phyloP scores from a whole-genome alignment of 768 basidiomycete species.

The Mycena venus region DNA sequence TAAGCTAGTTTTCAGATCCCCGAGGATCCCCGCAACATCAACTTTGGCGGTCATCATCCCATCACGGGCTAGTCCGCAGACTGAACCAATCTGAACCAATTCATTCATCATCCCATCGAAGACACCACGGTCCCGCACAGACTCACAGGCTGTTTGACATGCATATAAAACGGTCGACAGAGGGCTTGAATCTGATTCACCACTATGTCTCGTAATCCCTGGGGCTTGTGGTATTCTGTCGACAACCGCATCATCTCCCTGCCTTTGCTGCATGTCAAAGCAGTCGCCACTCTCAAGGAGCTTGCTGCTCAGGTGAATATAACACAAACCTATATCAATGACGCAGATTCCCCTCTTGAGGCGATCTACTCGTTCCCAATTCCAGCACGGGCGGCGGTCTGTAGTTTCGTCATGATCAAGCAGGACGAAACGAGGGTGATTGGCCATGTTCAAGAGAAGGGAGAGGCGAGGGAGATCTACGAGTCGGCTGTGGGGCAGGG shows the following conservation, averaged over 20 bases:
- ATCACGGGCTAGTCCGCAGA: too few relatives aligned
- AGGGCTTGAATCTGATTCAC: background rate
- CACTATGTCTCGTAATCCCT: background rate
- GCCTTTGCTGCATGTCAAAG: conserved; percentile 23
- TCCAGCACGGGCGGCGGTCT: conserved; percentile 29
- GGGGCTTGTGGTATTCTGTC: conserved; percentile 13
- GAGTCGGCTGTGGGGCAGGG: conserved; percentile 25
- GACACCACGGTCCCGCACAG: too few relatives aligned
- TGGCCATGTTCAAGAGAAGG: conserved; percentile 28
- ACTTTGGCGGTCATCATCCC: too few relatives aligned
- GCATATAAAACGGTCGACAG: too few relatives aligned
- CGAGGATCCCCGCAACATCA: too few relatives aligned
- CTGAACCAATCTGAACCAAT: too few relatives aligned
- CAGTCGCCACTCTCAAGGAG: conserved; percentile 26
- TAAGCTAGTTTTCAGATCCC: too few relatives aligned
- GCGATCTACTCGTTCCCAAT: conserved; percentile 31
- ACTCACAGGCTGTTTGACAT: too few relatives aligned
- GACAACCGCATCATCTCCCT: background rate
- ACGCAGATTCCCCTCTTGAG: conserved; percentile 9
- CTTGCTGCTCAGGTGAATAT: conserved; percentile 31
- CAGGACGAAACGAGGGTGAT: conserved; percentile 29
- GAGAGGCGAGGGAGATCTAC: conserved; percentile 27
- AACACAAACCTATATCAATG: conserved; percentile 31
- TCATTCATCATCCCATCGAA: too few relatives aligned
- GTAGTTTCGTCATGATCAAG: conserved; percentile 22